These are phyloP conservation scores for Emmonsiellopsis sp. DNA, from an alignment of 2,329 filamentous ascomycete species.

Conservation along the genomic window DNA sequence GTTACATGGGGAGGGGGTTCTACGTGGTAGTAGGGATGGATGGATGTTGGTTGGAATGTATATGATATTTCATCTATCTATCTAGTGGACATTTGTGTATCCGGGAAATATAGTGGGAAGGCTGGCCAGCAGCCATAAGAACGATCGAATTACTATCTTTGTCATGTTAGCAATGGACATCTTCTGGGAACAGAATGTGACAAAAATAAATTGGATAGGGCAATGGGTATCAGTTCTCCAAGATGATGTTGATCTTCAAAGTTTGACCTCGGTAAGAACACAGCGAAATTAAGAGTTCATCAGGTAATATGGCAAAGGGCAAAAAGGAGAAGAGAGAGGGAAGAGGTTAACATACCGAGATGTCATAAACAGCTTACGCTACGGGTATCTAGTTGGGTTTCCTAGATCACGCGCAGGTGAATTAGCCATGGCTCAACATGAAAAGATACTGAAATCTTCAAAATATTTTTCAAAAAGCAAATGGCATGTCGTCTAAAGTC, in stretches of 20 bases:
- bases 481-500: constrained; percentile 32
- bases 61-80: too few relatives aligned
- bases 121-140: neutral
- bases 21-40: neutral
- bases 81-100: too few relatives aligned
- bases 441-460: constrained; percentile 15
- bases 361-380: neutral
- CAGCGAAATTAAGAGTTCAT: constrained; percentile 56
- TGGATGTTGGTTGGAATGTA: too few relatives aligned
- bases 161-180: too few relatives aligned
- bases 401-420: constrained; percentile 18
- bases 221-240: constrained; percentile 52
- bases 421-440: constrained; percentile 17
- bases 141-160: too few relatives aligned
- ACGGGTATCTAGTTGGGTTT: neutral
- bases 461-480: constrained; percentile 10
- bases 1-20: neutral
- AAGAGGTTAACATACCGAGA: constrained; percentile 3
- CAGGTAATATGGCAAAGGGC: constrained; percentile 25
- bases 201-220: neutral
- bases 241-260: constrained; percentile 57
- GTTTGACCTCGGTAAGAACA: constrained; percentile 53
- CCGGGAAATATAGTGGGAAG: too few relatives aligned
- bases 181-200: neutral
- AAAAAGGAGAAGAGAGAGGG: constrained; percentile 8